Evolutionary conservation across 495 filamentous ascomycete genomes (phyloP), one percentile per base, ranked within the genome.

Genomic region (Articulospora tetracladia): DNA sequence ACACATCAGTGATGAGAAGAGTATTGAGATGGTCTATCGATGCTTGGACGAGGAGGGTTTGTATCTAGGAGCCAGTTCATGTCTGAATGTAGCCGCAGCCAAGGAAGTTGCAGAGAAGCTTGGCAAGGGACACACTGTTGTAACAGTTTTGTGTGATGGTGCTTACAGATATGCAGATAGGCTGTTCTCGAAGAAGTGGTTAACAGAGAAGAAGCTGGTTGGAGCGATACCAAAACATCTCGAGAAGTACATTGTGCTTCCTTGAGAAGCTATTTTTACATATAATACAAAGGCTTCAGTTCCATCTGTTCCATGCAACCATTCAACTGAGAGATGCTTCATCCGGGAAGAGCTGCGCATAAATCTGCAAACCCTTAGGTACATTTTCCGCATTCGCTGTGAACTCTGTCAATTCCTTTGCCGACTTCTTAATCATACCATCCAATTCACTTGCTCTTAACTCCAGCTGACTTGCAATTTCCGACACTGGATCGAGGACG

Each of bases 31-130:
- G 94, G 92, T 98, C 60, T 98, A 98, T 74, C 81, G 94, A 61
- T 96, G 95, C 67, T 77, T 98, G 64, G 94, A 98, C 67, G 94
- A 98, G 74, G 94, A 98, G 68, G 94, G 94, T 0, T 74, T 98
- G 53, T 98, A 98, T 68, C 77, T 98, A n/a, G 94, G 94, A 32
- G 94, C 93, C 23, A 95, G 91, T 72, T 92, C 86, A 15, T 87
- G 91, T 63, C 77, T 98, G 65, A 98, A 98, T 70, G 94, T 98
- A 4, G 94, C 90, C 8, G 94, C 94, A 7, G 94, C 94, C 15
- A 91, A 94, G 77, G 92, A 98, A 74, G 85, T 97, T 24, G 94
- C 95, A 0, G 86, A 94, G 80, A 89, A 90, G 74, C 69, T 98
- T 28, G 94, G 94, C 24, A 87, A 84, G 67, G 93, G 93, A 39